Evolutionary conservation across 1,139 yeast species (phyloP), one percentile per base, ranked within the genome.

Genomic region (Candida albicans): DNA sequence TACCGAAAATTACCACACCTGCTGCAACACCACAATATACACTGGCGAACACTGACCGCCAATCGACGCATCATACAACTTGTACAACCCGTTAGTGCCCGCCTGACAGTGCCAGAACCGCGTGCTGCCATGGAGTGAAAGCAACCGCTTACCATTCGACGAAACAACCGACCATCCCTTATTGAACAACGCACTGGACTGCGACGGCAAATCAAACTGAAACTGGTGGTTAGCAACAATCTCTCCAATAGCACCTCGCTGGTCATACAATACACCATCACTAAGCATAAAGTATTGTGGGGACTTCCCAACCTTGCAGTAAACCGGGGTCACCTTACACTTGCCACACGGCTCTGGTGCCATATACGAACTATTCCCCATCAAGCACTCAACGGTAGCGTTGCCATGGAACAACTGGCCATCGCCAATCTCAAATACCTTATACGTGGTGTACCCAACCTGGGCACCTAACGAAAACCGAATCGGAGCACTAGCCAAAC

Each of bases 221-320:
- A 69, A 69, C 56, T 70, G 75, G 58, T 69, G 62, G 62, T 69
- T 70, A 45, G 74, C 71, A 45, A 68, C 75, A 57, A 70, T 69
- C 38, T 73, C 65, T 27, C 75, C 75, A 47, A 68, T 57, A 61
- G 74, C 65, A 35, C 68, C 69, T 44, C 60, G 44, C 29, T 57
- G 38, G 48, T 69, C 75, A 22, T 52, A 61, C 51, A 70, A 63
- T 12, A 60, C 50, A 39, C 68, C 61, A 37, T 55, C 59, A 37
- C 55, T 52, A 52, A 70, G 62, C 25, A 56, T 50, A 47, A 68
- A 53, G 22, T 62, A 52, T 47, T 69, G 64, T 22, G 68, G 56
- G 52, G 64, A 30, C 32, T n/a, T 42, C 46, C 34, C 39, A 24
- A n/a, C 25, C 46, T 11, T 33, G 12, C 22, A 25, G 34, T 11